Evolutionary conservation across 1,284 basidiomycete genomes (phyloP), one percentile per base, ranked within the genome.

Genomic region (Fomitopsis schrenkii): DNA sequence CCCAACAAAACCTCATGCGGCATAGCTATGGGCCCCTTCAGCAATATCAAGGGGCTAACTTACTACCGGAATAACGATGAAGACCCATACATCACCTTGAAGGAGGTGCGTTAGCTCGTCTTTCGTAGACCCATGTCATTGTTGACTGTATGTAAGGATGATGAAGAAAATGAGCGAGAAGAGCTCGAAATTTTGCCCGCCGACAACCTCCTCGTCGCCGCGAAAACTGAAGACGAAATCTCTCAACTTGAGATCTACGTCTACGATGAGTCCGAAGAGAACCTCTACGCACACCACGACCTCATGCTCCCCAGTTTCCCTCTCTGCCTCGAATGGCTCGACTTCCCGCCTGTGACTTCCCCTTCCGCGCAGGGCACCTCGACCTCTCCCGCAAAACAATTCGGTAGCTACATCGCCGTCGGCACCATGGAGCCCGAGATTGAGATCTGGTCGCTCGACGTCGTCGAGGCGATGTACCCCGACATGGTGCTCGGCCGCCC

Each of bases 281-380:
- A 95, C 71, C 84, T 99, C 36, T 99, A 97, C 74, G 93, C 94
- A 33, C 97, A 99, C 74, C 97, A 99, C 77, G 97, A 99, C 75
- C 84, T 98, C 70, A 94, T 99, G 88, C 86, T 99, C 17, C 97
- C 97, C 61, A 93, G 94, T 62, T 97, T 98, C 79, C 97, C 97
- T 3, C 90, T 99, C 62, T 98, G 97, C 70, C 90, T 99, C 62
- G 97, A 99, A 82, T 99, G 97, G 97, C 89, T 99, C 65, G 94
- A 99, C 76, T 98, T 95, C 74, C 84, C 90, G 12, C 93, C 94
- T 22, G 79, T 84, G 17, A 80, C 82, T 26, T 71, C 76, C 14
- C 69, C 75, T 17, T 77, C 78, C 41, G 74, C 81, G 40, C 75
- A 78, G 41, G 66, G 71, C 22, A 62, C 75, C 17, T 68, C 78